These are phyloP conservation scores for Papiliotrema fonsecae DNA, from an alignment of 1,284 basidiomycete species.

Conservation along the genomic window DNA sequence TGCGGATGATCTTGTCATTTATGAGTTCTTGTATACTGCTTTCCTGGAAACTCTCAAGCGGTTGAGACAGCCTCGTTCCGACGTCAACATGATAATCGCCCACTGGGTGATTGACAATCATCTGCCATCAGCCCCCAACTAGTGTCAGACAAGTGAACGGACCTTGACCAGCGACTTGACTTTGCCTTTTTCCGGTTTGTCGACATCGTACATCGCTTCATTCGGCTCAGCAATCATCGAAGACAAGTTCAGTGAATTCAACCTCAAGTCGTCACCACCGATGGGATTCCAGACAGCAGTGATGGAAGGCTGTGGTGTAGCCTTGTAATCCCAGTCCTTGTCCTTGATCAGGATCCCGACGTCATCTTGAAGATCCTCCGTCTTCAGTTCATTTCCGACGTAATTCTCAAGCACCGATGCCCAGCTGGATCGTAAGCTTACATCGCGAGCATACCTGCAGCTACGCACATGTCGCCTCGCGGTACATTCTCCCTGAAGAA, in stretches of 20 bases:
- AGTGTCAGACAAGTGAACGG: slow-evolving; percentile 2
- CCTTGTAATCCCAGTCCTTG: slow-evolving; percentile 50
- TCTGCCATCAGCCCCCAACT: slow-evolving; percentile 50
- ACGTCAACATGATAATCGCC: slow-evolving; percentile 60
- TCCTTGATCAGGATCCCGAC: slow-evolving; percentile 57
- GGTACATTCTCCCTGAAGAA: slow-evolving; percentile 75
- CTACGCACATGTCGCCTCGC: slow-evolving; percentile 72
- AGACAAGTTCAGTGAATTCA: neutral
- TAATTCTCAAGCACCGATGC: neutral
- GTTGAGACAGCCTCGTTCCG: slow-evolving; percentile 57
- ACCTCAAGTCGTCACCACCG: slow-evolving; percentile 1
- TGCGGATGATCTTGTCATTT: slow-evolving; percentile 27
- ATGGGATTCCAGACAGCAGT: neutral
- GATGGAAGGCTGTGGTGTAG: neutral
- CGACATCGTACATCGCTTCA: slow-evolving; percentile 4
- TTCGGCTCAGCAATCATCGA: slow-evolving; percentile 50
- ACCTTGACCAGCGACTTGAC: slow-evolving; percentile 70
- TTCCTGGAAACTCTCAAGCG: slow-evolving; percentile 57
- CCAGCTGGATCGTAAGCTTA: neutral
- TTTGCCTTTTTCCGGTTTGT: slow-evolving; percentile 38
- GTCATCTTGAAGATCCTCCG: slow-evolving; percentile 23
- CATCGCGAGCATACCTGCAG: neutral
- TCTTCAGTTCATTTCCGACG: neutral
- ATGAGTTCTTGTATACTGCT: slow-evolving; percentile 44
- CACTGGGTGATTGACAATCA: slow-evolving; percentile 66